Base-by-base conservation (phyloP, 805 yeast genomes). In the Sugiyamaella smithiae region DNA sequence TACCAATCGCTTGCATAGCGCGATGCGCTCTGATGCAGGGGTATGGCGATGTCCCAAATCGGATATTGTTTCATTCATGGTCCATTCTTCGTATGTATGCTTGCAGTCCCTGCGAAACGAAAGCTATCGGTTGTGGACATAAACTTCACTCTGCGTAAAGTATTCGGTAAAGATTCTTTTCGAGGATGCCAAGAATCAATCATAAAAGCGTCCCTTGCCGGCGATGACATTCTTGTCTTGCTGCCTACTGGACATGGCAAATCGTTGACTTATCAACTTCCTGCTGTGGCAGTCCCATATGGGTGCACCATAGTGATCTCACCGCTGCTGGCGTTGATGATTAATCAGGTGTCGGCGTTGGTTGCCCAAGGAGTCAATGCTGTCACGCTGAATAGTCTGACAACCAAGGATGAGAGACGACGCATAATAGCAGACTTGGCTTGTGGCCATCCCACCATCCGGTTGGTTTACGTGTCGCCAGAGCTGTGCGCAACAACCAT, bases 231-330 rank as follows among this genome's bases (percentile, higher is more conserved):
- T 0, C 88, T 91, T 68, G 97, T 91, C 2, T 71, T 91, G 58
- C 89, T 91, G 95, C 98, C 99, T 0, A 91, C 98, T 1, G 99
- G 99, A 40, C 97, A 97, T 46, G 99, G 99, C 48, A 91, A 91
- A 63, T 89, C 97, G 0, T 67, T 91, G 26, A 91, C 98, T 61
- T 91, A 89, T 66, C 99, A 91, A 64, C 71, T 91, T 26, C 97
- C 99, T 0, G 97, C 98, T 0, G 72, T 91, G 29, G 81, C 90
- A 1, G 40, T 43, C 9, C 72, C 75, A 35, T 72, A 82, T 2
- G 97, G 97, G 1, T 72, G 66, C 16, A 87, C 96, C 0, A 70
- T 91, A 32, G 99, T 91, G 7, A 80, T 91, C 5, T 89, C 97
- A 0, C 99, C 99, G 1, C 75, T 91, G 56, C 87, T 91, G 37